Conservation (phyloP, 495 filamentous ascomycete species). For the Penicillium robsamsonii region DNA sequence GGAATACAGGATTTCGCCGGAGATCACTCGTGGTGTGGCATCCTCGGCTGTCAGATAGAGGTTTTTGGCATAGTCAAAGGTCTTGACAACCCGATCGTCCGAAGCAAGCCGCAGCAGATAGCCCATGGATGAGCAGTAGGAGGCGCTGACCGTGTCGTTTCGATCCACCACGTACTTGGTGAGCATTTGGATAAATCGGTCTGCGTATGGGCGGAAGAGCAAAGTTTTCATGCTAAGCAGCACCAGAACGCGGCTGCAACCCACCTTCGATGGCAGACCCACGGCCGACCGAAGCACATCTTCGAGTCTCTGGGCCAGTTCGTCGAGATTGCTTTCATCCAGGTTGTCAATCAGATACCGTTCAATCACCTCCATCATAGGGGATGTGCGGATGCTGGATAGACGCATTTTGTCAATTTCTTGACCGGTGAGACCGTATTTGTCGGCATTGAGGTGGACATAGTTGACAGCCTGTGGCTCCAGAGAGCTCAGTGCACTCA, state of each 20-base stretch:
- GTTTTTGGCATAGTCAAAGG: constrained; percentile 61
- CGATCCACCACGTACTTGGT: constrained; percentile 79
- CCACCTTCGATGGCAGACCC: constrained; percentile 89
- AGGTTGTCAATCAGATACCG: constrained; percentile 78
- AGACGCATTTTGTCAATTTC: constrained; percentile 81
- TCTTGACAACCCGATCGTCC: constrained; percentile 65
- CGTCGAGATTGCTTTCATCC: constrained; percentile 70
- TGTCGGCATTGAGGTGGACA: constrained; percentile 81
- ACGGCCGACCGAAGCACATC: constrained; percentile 79
- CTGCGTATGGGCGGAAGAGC: constrained; percentile 72
- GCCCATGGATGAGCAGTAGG: constrained; percentile 80
- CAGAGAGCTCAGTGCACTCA: constrained; percentile 77
- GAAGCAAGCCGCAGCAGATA: constrained; percentile 77
- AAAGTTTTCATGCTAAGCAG: constrained; percentile 77
- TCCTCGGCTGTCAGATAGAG: constrained; percentile 82
- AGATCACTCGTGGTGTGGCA: constrained; percentile 64
- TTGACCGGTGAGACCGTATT: constrained; percentile 79
- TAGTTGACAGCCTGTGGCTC: constrained; percentile 89
- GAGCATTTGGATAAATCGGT: constrained; percentile 71
- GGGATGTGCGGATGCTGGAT: constrained; percentile 75
- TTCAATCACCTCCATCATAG: constrained; percentile 91
- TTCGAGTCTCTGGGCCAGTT: constrained; percentile 68
- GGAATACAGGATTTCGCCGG: constrained; percentile 75
- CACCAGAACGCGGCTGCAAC: constrained; percentile 79
- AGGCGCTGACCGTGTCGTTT: constrained; percentile 84